A percentile compares a stretch with the other conserved stretches of the same genome.
These are phyloP conservation scores for Ogataea zsoltii DNA, from an alignment of 805 yeast species.

Conservation along the genomic window DNA sequence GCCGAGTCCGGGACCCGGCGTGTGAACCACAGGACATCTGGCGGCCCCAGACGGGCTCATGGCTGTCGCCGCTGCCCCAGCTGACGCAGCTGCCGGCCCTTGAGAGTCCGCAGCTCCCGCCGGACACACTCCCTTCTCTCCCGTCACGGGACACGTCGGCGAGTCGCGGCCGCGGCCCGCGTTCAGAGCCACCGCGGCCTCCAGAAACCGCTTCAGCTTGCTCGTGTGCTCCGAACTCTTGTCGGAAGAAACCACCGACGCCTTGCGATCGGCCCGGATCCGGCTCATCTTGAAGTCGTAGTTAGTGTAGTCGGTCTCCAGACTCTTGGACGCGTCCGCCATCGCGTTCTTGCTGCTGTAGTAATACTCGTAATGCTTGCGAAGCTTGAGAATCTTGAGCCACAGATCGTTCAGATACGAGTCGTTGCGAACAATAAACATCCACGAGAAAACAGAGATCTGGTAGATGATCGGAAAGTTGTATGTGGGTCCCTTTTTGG, in stretches of 20 bases:
- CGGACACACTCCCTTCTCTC: constrained; percentile 21
- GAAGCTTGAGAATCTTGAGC: constrained; percentile 39
- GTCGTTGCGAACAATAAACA: constrained; percentile 60
- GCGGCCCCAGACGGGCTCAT: constrained; percentile 13
- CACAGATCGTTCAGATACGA: constrained; percentile 55
- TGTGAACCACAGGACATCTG: constrained; percentile 33
- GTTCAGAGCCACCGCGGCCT: constrained; percentile 23
- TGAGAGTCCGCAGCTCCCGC: constrained; percentile 14
- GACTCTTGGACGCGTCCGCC: constrained; percentile 31
- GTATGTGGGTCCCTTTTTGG: constrained; percentile 35
- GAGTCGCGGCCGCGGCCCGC: not conserved
- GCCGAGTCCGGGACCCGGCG: constrained; percentile 5
- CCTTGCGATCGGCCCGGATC: constrained; percentile 20
- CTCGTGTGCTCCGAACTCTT: constrained; percentile 34
- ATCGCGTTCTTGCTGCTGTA: constrained; percentile 33
- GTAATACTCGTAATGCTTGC: constrained; percentile 39
- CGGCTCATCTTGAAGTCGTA: constrained; percentile 30
- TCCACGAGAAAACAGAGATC: constrained; percentile 55
- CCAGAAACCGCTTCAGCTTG: constrained; percentile 35
- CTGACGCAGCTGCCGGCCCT: constrained; percentile 26
- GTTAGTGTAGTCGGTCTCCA: constrained; percentile 34
- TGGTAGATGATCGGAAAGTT: constrained; percentile 40
- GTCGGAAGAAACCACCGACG: constrained; percentile 22
- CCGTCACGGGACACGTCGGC: not conserved
- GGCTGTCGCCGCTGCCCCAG: constrained; percentile 2